Evolutionary conservation across 2,329 filamentous ascomycete genomes (phyloP).

Genomic region (Penicillium sp.): DNA sequence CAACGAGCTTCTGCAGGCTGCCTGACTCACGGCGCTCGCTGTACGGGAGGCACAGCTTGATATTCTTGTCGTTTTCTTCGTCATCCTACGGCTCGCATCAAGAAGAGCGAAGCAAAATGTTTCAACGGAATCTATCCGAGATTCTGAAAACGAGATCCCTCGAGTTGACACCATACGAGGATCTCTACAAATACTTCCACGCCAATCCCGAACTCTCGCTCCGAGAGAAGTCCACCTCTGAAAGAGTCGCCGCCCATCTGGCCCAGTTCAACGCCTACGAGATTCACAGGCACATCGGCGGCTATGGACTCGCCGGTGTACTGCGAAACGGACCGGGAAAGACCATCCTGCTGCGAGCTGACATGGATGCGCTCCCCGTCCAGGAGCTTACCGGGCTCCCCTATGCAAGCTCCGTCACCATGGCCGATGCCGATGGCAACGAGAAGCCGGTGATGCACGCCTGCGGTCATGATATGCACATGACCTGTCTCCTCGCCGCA

Average conservation of each 20-base stretch:
- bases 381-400: slow-evolving; percentile 50
- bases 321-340: slow-evolving; percentile 46
- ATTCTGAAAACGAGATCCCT: slow-evolving; percentile 20
- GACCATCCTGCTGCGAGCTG: slow-evolving; percentile 51
- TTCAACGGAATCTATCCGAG: slow-evolving; percentile 21
- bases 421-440: slow-evolving; percentile 51
- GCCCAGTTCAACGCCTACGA: slow-evolving; percentile 33
- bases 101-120: slow-evolving; percentile 24
- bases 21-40: not conserved
- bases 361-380: slow-evolving; percentile 54
- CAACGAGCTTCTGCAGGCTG: not conserved
- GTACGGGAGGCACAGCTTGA: not conserved
- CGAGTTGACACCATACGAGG: slow-evolving; percentile 51
- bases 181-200: slow-evolving; percentile 62
- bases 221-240: slow-evolving; percentile 57
- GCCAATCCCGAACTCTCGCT: slow-evolving; percentile 60
- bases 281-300: slow-evolving; percentile 49
- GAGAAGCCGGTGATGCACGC: slow-evolving; percentile 63
- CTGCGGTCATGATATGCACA: slow-evolving; percentile 64
- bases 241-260: slow-evolving; percentile 49
- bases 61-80: not conserved
- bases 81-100: no score
- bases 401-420: slow-evolving; percentile 50
- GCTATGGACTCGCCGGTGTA: slow-evolving; percentile 48
- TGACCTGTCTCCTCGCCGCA: slow-evolving; percentile 57